Evolutionary conservation across 2,329 filamentous ascomycete species (phyloP), one percentile per base, ranked within the genome.

Genomic region (Exophiala calicioides): DNA sequence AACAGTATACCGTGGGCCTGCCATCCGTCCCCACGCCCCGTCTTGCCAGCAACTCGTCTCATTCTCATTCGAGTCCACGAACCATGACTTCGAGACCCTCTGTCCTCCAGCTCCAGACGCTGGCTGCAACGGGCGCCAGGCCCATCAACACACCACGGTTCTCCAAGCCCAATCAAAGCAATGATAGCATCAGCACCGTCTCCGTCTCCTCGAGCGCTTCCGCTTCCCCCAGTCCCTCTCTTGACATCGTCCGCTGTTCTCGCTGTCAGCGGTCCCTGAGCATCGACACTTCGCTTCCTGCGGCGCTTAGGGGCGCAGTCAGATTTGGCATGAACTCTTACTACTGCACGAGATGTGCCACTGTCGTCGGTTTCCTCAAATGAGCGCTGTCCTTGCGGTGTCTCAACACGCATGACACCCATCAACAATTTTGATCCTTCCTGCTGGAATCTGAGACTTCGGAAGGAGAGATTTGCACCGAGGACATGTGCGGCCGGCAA

Each of bases 321-420:
- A 68, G 67, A 34, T 74, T 74, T 57, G 71, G 70, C 43, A 70
- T 72, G 62, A 75, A 74, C 50, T 72, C 69, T 15, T 75, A 74
- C 53, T 75, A 75, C 56, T 75, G 72, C 53, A 47, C 39, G 19
- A 44, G 57, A 47, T 59, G 57, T 32, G 57, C 57, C 31, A 58
- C 46, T 38, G 40, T 50, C 15, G 57, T 59, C 16, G 57, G 57
- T 21, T 59, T 59, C 32, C 43, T 55, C 53, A 59, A 59, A 55
- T 59, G 44, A 57, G 23, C 29, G n/a, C 26, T 30, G 13, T 20
- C 2, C 23, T 9, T 6, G 5, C 13, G 23, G 30, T 13, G 30
- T 33, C 30, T 7, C 12, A 37, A 8, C 9, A 16, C 13, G 18
- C 34, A 7, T 16, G 8, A 20, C 4, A 26, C 21, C 36, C 18